A percentile compares a stretch with the other conserved stretches of the same genome.
phyloP scores from a whole-genome alignment of 2,329 filamentous ascomycete species.

The Exophiala aquamarina region DNA sequence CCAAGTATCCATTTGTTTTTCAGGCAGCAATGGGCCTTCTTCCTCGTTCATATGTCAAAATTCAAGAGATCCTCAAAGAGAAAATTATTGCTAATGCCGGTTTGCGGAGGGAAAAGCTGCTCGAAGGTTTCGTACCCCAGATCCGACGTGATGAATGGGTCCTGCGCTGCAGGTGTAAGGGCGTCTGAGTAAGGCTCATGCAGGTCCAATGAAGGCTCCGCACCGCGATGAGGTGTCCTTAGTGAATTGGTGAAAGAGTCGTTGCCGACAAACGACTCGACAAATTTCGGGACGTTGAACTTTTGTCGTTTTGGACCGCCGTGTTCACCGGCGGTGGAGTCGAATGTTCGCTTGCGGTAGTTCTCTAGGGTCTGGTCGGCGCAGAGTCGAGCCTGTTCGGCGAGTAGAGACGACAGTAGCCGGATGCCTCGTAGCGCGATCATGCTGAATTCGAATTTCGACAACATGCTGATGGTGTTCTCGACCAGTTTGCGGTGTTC shows the following conservation, averaged over 20 bases:
- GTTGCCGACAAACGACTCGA: conserved; percentile 25
- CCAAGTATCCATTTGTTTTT: too few species aligned
- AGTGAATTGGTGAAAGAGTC: conserved; percentile 24
- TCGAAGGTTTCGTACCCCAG: conserved; percentile 23
- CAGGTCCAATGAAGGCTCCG: conserved; percentile 16
- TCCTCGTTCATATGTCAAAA: conserved; percentile 20
- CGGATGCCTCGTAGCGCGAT: conserved; percentile 27
- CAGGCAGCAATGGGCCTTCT: too few species aligned
- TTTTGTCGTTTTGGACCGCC: conserved; percentile 22
- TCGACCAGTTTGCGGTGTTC: conserved; percentile 26
- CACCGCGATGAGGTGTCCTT: conserved; percentile 10
- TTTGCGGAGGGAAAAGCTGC: conserved; percentile 25
- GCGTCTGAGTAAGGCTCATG: conserved; percentile 16
- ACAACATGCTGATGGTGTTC: conserved; percentile 25
- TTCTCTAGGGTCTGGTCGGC: conserved; percentile 25
- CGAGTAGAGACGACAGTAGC: conserved; percentile 25
- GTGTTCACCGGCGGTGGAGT: not conserved
- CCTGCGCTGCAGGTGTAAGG: conserved; percentile 7
- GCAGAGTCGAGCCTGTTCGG: conserved; percentile 26
- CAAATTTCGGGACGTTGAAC: conserved; percentile 28
- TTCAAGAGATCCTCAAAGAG: conserved; percentile 27
- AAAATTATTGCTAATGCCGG: conserved; percentile 26
- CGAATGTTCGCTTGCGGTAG: conserved; percentile 24
- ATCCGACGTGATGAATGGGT: conserved; percentile 16
- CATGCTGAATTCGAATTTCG: conserved; percentile 28